Evolutionary conservation across 1,284 basidiomycete species (phyloP), one percentile per base, ranked within the genome.

Genomic region (Pyrrhoderma lamaoense): DNA sequence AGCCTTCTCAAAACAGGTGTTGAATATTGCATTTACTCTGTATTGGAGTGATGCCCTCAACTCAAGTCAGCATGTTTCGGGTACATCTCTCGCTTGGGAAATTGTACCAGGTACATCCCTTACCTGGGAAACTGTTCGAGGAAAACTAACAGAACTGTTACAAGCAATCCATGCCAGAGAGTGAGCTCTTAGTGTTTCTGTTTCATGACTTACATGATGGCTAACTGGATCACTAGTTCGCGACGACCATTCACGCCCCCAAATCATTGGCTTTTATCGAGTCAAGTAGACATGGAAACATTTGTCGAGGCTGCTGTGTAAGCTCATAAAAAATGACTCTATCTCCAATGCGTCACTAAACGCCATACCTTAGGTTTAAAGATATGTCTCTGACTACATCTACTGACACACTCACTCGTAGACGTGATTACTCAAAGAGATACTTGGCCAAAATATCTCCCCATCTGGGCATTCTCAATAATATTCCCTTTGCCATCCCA

Each of bases 401-500:
- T n/a, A n/a, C 63, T 0, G 59, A 62, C 11, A 40, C 38, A n/a
- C 14, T 57, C 67, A 19, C 70, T 31, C 5, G 44, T 47, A 4
- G 27, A 21, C n/a, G 38, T 16, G 21, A n/a, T 18, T 14, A 14
- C 14, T 40, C 38, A 14, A 87, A 87, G 59, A 82, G 86, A 7
- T 81, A 90, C 57, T 66, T 89, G 42, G 82, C 88, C 0, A 76
- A 83, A 52, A 62, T 86, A 44, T 88, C 89, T 4, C 95, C 94
- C 0, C 82, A 93, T 2, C 76, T 98, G 1, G 90, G 91, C 2
- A 77, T 98, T 23, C 78, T 99, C 47, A 93, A 97, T 71, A 94
- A 97, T 65, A 89, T 98, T 48, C 96, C 95, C 0, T 98, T 99
- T 70, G 83, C 93, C 11, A 89, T 99, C 53, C 95, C 94, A 0